These are phyloP conservation scores for Discostella pseudostelligera DNA, from an alignment of 108 stramenopile genomes.

Conservation along the genomic window DNA sequence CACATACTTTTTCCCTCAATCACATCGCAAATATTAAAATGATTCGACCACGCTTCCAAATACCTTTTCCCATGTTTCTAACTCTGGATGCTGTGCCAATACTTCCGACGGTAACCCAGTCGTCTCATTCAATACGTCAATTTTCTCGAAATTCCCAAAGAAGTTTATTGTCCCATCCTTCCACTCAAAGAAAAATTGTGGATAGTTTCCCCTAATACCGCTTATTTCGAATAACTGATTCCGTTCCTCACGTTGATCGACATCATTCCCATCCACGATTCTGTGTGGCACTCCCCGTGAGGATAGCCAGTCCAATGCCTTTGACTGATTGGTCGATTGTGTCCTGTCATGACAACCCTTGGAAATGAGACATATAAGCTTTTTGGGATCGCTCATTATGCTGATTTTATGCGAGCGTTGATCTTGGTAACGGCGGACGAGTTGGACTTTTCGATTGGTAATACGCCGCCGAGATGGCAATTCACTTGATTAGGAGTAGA, in stretches of 20 bases:
- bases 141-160: slow-evolving; percentile 54
- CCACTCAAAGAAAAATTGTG: slow-evolving; percentile 72
- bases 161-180: slow-evolving; percentile 40
- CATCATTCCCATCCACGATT: slow-evolving; percentile 63
- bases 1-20: slow-evolving; percentile 1
- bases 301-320: slow-evolving; percentile 28
- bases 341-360: slow-evolving; percentile 27
- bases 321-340: slow-evolving; percentile 39
- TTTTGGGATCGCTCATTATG: slow-evolving; percentile 23
- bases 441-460: slow-evolving; percentile 25
- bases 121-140: slow-evolving; percentile 66
- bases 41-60: slow-evolving; percentile 51
- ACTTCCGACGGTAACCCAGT: slow-evolving; percentile 50
- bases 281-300: slow-evolving; percentile 36
- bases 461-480: slow-evolving; percentile 21
- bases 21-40: slow-evolving; percentile 19
- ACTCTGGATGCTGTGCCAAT: slow-evolving; percentile 47
- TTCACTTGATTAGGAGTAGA: too few relatives aligned
- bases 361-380: slow-evolving; percentile 38
- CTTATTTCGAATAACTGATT: slow-evolving; percentile 64
- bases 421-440: slow-evolving; percentile 24
- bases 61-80: slow-evolving; percentile 64
- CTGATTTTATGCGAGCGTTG: slow-evolving; percentile 31
- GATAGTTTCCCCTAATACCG: slow-evolving; percentile 69
- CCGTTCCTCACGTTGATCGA: slow-evolving; percentile 45